Evolutionary conservation across 1,284 basidiomycete species (phyloP), one percentile per base, ranked within the genome.

Genomic region (Leccinum subrobustum): DNA sequence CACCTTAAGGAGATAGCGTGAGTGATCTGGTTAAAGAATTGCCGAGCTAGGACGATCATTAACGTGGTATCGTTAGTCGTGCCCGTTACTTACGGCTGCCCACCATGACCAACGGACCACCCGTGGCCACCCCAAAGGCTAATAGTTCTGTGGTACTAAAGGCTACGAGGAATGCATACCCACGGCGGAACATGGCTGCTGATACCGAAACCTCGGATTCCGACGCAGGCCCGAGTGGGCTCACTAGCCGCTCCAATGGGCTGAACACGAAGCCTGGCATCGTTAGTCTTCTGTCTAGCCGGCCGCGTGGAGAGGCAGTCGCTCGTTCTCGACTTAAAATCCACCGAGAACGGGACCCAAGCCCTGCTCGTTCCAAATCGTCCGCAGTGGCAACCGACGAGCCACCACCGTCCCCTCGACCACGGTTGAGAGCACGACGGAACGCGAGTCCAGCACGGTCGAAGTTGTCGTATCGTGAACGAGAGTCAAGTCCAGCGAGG

Each of bases 1-100:
- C 86, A 88, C 48, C 80, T 89, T 47, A 92, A 91, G 73, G 89
- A 91, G 59, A 87, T 92, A 57, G 89, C 88, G 91, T 93, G 73
- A 79, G 90, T 84, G 58, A 65, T 57, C 52, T 60, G 51, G 60
- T 25, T 52, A 39, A 57, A 59, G 52, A 42, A 47, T 59, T 57
- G 20, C 63, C 47, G 54, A 58, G 52, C 57, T 44, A 18, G 59
- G 68, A 68, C 60, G 60, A 60, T 66, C 63, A 67, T 60, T 66
- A 64, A 66, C 18, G 18, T 44, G 42, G 56, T 56, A 23, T 61
- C 51, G 33, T 57, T 54, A 86, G 84, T 59, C 85, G 85, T 51
- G 84, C 84, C 47, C 78, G 89, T 65, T 89, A 90, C 74, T 80
- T 92, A 60, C 85, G 87, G 59, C 78, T 92, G 27, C 87, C 90